phyloP scores from a whole-genome alignment of 2,329 filamentous ascomycete species.

The Ceratocystis destructans region DNA sequence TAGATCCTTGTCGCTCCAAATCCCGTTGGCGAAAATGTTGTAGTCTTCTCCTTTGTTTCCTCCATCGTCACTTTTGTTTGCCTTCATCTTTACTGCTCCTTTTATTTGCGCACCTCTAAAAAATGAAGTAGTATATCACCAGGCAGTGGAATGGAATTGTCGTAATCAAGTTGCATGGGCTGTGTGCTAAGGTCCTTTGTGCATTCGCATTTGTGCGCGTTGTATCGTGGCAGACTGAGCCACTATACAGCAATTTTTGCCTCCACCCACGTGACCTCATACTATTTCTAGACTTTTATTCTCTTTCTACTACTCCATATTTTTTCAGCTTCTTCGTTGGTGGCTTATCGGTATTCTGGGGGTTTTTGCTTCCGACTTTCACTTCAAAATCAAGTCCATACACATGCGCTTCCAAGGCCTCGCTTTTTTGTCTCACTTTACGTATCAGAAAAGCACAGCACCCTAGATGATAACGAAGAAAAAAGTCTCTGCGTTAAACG shows the following conservation, averaged over 20 bases:
- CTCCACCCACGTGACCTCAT: neutral
- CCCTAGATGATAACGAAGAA: no score
- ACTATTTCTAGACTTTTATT: neutral
- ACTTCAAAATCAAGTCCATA: neutral
- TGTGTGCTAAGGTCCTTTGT: neutral
- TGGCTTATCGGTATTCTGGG: neutral
- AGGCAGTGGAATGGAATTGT: neutral
- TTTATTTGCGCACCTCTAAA: neutral
- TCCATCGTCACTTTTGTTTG: neutral
- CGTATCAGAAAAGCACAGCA: neutral
- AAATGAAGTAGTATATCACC: neutral
- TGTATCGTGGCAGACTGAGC: neutral
- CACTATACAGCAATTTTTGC: neutral
- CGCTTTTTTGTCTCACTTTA: neutral
- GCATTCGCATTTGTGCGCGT: neutral
- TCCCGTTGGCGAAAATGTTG: neutral
- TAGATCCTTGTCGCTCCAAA: neutral
- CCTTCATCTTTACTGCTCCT: neutral
- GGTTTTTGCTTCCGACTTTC: neutral
- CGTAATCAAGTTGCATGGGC: neutral
- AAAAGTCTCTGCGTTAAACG: no score
- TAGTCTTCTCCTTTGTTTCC: neutral
- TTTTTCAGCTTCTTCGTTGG: neutral
- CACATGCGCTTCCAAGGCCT: neutral
- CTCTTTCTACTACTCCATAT: neutral